Base-by-base conservation (phyloP, 2,329 filamentous ascomycete genomes). In the Dryadomyces quercus-mongolicae region DNA sequence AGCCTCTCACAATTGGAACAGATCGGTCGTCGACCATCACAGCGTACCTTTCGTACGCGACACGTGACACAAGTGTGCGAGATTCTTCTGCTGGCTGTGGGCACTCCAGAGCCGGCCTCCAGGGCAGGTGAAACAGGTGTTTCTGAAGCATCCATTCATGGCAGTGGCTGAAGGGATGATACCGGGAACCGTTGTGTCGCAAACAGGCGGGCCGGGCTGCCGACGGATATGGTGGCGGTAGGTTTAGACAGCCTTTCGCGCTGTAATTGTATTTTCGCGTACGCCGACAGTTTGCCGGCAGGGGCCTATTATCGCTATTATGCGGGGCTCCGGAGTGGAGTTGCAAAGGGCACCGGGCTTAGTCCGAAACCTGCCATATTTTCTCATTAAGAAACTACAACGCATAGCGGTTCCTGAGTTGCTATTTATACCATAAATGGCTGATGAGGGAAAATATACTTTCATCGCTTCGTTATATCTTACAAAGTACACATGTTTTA, bases 1-100 rank as follows among this genome's bases (percentile, higher is more conserved):
- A 81, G 71, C 20, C 78, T 74, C 58, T 79, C 75, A 65, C 78
- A 81, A 65, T 80, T 80, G 65, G 74, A 74, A 64, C 78, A 81
- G 56, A 76, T 66, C 51, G 74, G 70, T 44, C 74, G 74, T 13
- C 71, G 68, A 40, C 77, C 75, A 61, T 80, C 76, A 66, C 78
- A 81, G 49, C 77, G 76, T 20, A 81, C 78, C 65, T 81, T 81
- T 62, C 77, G 74, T 50, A 73, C 70, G 21, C 76, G 74, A 58
- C 75, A 79, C 12, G 75, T 77, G 58, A 73, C 70, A 62, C 76
- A 79, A n/a, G 76, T 79, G 38, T 71, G 65, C 18, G 70, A 71
- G 44, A 70, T 70, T 55, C 71, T 70, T 58, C 71, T 72, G 22
- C 15, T 5, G 34, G 7, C 18, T 7, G 8, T n/a, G 10, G 36